Evolutionary conservation across 495 filamentous ascomycete genomes (phyloP).

Genomic region (Lepidopterella palustris): DNA sequence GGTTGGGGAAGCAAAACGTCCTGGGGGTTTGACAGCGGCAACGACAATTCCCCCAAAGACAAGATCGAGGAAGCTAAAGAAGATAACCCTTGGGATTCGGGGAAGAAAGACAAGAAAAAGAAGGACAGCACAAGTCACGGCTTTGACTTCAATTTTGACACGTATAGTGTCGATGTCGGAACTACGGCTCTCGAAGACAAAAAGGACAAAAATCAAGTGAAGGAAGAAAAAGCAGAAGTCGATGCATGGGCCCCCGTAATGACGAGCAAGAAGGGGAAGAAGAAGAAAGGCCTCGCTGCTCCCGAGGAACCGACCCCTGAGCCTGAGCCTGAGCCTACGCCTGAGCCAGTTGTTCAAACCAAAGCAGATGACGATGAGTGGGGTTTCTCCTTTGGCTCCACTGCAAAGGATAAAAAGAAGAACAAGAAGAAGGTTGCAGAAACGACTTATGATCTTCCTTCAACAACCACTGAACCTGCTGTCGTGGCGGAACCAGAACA

Average conservation of each 20-base stretch:
- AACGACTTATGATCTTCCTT: too few species aligned
- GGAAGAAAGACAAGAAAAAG: slow-evolving; percentile 32
- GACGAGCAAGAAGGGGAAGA: not conserved
- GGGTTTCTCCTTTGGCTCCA: slow-evolving; percentile 10
- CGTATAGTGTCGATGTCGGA: not conserved
- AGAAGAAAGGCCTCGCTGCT: slow-evolving; percentile 27
- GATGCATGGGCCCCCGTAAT: not conserved
- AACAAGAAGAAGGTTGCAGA: slow-evolving; percentile 4
- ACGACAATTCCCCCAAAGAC: slow-evolving; percentile 3
- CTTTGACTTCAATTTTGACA: slow-evolving; percentile 28
- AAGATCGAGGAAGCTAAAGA: slow-evolving; percentile 10
- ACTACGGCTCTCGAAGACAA: slow-evolving; percentile 10
- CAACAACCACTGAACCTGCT: not conserved
- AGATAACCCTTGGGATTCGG: slow-evolving; percentile 23
- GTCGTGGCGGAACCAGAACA: not conserved
- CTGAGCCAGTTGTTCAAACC: slow-evolving; percentile 24
- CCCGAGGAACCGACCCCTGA: not conserved
- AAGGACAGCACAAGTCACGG: slow-evolving; percentile 3
- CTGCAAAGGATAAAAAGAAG: slow-evolving; percentile 21
- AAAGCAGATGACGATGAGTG: slow-evolving; percentile 18
- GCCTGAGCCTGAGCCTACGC: slow-evolving; percentile 33
- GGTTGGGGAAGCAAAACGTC: slow-evolving; percentile 18
- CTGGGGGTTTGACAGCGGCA: slow-evolving; percentile 21
- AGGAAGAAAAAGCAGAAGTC: not conserved
- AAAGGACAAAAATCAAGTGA: slow-evolving; percentile 17